Evolutionary conservation across 2,329 filamentous ascomycete species (phyloP).

Genomic region (Diaporthe citri): DNA sequence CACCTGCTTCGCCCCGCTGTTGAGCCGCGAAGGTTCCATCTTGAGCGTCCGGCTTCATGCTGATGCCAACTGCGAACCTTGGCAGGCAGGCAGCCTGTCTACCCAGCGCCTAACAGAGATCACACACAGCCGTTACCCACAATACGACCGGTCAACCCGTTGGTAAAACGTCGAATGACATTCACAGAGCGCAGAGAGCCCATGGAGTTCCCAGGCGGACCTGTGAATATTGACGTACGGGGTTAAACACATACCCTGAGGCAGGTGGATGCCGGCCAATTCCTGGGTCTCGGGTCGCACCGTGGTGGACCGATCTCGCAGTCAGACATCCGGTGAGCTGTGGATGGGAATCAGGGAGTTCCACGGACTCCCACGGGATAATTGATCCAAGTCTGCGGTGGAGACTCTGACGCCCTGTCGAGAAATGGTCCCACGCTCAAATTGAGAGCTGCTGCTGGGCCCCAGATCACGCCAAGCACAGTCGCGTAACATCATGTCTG

Average conservation of each 20-base stretch:
- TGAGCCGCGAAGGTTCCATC: not conserved
- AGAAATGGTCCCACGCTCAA: not conserved
- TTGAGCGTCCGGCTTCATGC: not conserved
- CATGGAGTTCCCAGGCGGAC: not conserved
- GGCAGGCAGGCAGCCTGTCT: not conserved
- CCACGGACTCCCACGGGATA: not conserved
- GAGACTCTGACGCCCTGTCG: not conserved
- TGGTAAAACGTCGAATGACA: not conserved
- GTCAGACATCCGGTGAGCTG: not conserved
- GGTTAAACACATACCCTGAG: not conserved
- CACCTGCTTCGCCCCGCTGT: not conserved
- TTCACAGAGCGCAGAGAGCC: not conserved
- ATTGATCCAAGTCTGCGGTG: not conserved
- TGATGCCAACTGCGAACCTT: not conserved
- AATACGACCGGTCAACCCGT: not conserved
- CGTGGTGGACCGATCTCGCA: not conserved
- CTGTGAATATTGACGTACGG: not conserved
- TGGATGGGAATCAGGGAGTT: not conserved
- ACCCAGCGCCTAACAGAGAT: not conserved
- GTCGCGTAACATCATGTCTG: not conserved
- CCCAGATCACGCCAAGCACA: too few species aligned
- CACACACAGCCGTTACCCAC: not conserved
- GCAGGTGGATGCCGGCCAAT: not conserved
- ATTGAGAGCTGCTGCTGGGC: not conserved
- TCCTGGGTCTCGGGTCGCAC: not conserved